Percentiles rank a stretch among this genome's conserved stretches.
Evolutionary conservation across 108 stramenopile species (phyloP).

Genomic region (Nitzschia sp.): DNA sequence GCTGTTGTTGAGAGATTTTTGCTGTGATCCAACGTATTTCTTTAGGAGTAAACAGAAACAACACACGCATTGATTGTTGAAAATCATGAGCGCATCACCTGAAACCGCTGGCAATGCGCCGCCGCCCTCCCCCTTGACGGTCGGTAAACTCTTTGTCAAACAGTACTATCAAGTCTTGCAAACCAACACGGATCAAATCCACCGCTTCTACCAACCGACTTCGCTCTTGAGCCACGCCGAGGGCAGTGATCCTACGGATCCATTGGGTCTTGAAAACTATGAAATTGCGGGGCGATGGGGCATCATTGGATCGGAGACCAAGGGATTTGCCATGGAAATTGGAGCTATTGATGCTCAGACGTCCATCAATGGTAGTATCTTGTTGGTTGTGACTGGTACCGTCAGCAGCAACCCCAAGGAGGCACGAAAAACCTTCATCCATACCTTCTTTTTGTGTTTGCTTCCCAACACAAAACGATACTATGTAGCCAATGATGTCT

Average conservation of each 20-base stretch:
- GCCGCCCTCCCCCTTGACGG: conserved; percentile 54
- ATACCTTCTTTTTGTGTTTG: conserved; percentile 70
- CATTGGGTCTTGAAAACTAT: conserved; percentile 36
- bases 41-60: too few relatives aligned
- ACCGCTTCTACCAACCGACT: conserved; percentile 62
- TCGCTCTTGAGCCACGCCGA: conserved; percentile 50
- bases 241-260: conserved; percentile 46
- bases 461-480: conserved; percentile 57
- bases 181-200: conserved; percentile 53
- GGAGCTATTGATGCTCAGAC: conserved; percentile 88
- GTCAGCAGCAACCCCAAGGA: conserved; percentile 22
- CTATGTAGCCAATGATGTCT: conserved; percentile 79
- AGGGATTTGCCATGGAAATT: conserved; percentile 44
- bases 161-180: conserved; percentile 75
- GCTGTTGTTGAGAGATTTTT: too few relatives aligned
- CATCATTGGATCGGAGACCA: conserved; percentile 7
- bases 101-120: background rate
- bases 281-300: conserved; percentile 27
- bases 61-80: background rate
- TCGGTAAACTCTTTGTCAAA: conserved; percentile 78
- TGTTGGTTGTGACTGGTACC: conserved; percentile 79
- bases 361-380: conserved; percentile 63
- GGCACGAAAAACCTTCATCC: conserved; percentile 56
- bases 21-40: background rate
- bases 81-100: background rate